Evolutionary conservation across 2,329 filamentous ascomycete species (phyloP), one percentile per base, ranked within the genome.

Genomic region (Sporothrix globosa): DNA sequence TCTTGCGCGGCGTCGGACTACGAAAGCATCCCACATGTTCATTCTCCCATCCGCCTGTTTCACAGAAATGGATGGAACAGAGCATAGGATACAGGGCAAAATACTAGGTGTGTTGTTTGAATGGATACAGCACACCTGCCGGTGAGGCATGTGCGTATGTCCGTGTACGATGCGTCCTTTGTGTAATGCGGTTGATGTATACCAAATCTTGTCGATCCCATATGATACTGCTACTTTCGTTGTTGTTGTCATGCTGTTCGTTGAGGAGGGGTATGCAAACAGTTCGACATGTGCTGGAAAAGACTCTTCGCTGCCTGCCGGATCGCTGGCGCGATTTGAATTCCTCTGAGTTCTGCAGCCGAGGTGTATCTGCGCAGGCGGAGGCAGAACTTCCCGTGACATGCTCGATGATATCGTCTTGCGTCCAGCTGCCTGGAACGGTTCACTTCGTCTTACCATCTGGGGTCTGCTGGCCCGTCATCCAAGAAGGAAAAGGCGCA

Each of bases 1-100:
- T 63, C 10, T 63, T 44, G n/a, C 39, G 39, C 13, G 30, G 56
- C 48, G 63, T 30, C 68, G 56, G 5, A 30, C 44, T 52, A 53
- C 63, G 39, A 46, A 27, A 61, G 46, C 39, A 21, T 27, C 39
- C 58, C 58, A 63, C 39, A 27, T 39, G 39, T 27, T 39, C 39
- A 46, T 39, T 46, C 58, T 46, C 58, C 17, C 39, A 46, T 46
- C 58, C 21, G 58, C n/a, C 21, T 27, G 58, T 63, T 63, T 63
- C 58, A 46, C 39, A 46, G 10, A 46, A 27, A 27, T 61, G n/a
- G 39, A 46, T 27, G n/a, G 39, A 63, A 46, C 58, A 46, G 34
- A 41, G n/a, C 34, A 63, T 39, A 46, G 46, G n/a, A 50, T n/a
- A 50, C 19, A 44, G 39, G 34, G 19, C 30, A 58, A 7, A 58